Percentiles rank a stretch among this genome's conserved stretches.
Conservation (phyloP, 2,329 filamentous ascomycete genomes). For the Hymenoscyphus repandus region DNA sequence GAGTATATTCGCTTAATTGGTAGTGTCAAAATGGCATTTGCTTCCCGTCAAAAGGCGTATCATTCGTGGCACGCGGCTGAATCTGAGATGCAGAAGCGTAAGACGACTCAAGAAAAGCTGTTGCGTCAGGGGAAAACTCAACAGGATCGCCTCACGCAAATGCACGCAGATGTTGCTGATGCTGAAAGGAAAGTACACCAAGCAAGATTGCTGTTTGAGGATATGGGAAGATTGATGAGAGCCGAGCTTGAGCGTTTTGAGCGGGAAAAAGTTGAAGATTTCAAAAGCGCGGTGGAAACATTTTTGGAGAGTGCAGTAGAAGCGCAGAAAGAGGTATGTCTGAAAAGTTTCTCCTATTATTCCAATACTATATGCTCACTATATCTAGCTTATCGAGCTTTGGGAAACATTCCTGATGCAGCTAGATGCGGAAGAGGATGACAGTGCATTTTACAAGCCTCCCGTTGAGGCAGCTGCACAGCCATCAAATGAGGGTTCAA, state of each 20-base stretch:
- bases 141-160: slow-evolving; percentile 89
- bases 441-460: slow-evolving; percentile 59
- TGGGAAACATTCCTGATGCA: slow-evolving; percentile 99
- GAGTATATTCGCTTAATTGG: slow-evolving; percentile 97
- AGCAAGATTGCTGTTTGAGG: slow-evolving; percentile 83
- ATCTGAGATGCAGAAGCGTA: slow-evolving; percentile 84
- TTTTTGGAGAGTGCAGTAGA: slow-evolving; percentile 96
- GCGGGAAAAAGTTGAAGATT: slow-evolving; percentile 96
- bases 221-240: slow-evolving; percentile 93
- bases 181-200: slow-evolving; percentile 91
- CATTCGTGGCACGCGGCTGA: slow-evolving; percentile 92
- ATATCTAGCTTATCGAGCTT: slow-evolving; percentile 63
- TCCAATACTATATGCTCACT: slow-evolving; percentile 32
- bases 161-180: slow-evolving; percentile 89
- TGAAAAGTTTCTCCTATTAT: slow-evolving; percentile 36
- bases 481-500: slow-evolving; percentile 45
- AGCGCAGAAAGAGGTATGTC: slow-evolving; percentile 62
- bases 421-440: slow-evolving; percentile 88
- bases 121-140: slow-evolving; percentile 90
- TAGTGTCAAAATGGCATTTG: slow-evolving; percentile 88
- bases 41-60: slow-evolving; percentile 90
- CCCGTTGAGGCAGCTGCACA: slow-evolving; percentile 48
- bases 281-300: slow-evolving; percentile 96
- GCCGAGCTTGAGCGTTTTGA: slow-evolving; percentile 90
- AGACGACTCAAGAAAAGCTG: slow-evolving; percentile 87